A percentile compares a stretch with the other conserved stretches of the same genome.
Conservation (phyloP, 345 rosid species). For the Eucalyptus rudis region DNA sequence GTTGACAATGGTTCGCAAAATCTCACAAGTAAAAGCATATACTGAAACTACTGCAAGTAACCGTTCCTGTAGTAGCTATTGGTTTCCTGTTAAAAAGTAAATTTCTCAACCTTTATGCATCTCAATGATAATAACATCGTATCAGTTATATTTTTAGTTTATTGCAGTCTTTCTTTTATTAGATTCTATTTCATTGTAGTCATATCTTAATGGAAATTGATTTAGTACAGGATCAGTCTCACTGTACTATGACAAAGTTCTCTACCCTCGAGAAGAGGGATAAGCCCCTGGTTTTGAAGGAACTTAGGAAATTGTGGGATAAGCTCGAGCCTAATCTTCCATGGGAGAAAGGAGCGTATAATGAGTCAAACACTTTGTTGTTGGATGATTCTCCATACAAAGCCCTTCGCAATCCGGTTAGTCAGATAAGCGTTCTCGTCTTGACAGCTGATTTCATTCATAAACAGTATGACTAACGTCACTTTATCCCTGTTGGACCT, state of each 20-base stretch:
- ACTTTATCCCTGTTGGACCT: background rate
- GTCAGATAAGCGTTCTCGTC: background rate
- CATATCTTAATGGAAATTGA: background rate
- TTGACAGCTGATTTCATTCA: background rate
- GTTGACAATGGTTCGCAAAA: too few species aligned
- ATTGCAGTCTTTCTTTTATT: background rate
- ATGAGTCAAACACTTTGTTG: constrained; percentile 67
- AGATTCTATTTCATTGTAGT: background rate
- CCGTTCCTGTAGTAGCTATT: background rate
- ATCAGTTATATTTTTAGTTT: background rate
- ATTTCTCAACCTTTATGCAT: background rate
- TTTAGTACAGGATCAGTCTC: constrained; percentile 32
- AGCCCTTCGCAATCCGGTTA: constrained; percentile 78
- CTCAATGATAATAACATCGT: background rate
- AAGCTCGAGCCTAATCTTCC: constrained; percentile 24
- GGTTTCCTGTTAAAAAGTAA: background rate
- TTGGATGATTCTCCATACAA: constrained; percentile 89
- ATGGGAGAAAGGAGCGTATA: constrained; percentile 45
- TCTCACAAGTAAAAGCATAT: background rate
- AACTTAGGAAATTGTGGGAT: constrained; percentile 59
- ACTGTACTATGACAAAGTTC: constrained; percentile 46
- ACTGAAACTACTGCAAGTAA: background rate
- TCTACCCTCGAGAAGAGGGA: constrained; percentile 34
- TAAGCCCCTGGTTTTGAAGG: constrained; percentile 71
- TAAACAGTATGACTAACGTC: background rate